Conservation (phyloP, 768 basidiomycete genomes). For the Pisolithus albus region DNA sequence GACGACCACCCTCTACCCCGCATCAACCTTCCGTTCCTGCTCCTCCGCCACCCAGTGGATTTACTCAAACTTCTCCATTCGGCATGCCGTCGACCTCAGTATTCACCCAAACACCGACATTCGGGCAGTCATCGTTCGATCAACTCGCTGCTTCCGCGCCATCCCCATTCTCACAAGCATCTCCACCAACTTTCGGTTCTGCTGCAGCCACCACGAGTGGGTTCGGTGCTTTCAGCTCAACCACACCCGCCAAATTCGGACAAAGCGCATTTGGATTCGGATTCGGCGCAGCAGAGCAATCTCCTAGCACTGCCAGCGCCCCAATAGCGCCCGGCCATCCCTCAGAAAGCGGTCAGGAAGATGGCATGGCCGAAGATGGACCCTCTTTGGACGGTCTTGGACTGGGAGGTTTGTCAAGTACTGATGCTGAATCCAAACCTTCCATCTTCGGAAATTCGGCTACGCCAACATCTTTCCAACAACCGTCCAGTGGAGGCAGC, state of each 20-base stretch:
- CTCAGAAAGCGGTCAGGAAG: slow-evolving; percentile 15
- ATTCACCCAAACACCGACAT: slow-evolving; percentile 28
- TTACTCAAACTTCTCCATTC: slow-evolving; percentile 20
- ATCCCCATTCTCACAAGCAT: slow-evolving; percentile 16
- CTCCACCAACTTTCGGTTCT: slow-evolving; percentile 16
- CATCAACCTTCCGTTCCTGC: slow-evolving; percentile 25
- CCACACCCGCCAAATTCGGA: slow-evolving; percentile 28
- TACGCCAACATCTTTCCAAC: slow-evolving; percentile 6
- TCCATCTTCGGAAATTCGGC: slow-evolving; percentile 28
- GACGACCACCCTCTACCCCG: not conserved
- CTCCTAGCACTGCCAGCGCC: not conserved
- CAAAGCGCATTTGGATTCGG: slow-evolving; percentile 21
- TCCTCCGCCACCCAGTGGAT: slow-evolving; percentile 30
- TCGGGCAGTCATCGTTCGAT: slow-evolving; percentile 13
- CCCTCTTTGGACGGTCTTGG: slow-evolving; percentile 28
- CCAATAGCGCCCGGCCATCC: not conserved
- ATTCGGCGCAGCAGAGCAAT: slow-evolving; percentile 11
- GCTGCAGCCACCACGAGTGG: slow-evolving; percentile 16
- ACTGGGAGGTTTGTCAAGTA: slow-evolving; percentile 17
- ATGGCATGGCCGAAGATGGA: slow-evolving; percentile 28
- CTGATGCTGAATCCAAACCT: slow-evolving; percentile 20
- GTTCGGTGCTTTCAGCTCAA: slow-evolving; percentile 29
- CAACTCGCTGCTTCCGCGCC: slow-evolving; percentile 18
- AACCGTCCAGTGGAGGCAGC: slow-evolving; percentile 1
- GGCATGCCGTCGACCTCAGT: slow-evolving; percentile 8